Conservation (phyloP, 2,329 filamentous ascomycete genomes). For the Trichophaea hybrida region DNA sequence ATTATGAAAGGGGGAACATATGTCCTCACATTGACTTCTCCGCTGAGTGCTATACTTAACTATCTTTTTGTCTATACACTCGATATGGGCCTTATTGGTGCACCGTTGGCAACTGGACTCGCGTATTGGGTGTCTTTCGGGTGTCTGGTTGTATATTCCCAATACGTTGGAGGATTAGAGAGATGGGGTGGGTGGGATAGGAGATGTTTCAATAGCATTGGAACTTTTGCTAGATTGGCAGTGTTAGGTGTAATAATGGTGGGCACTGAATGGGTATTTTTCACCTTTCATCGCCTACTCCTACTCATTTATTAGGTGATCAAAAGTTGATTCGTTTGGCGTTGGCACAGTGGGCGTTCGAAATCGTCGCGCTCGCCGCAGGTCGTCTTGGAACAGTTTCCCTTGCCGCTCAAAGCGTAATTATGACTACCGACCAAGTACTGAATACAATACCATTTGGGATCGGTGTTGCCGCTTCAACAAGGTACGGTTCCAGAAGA, state of each 20-base stretch:
- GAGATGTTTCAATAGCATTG: conserved; percentile 50
- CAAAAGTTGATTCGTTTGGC: background rate
- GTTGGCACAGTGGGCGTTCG: conserved; percentile 59
- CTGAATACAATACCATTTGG: conserved; percentile 66
- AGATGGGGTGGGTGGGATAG: conserved; percentile 66
- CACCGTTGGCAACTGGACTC: conserved; percentile 67
- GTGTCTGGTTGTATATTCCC: conserved; percentile 57
- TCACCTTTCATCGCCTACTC: background rate
- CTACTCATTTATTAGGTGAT: background rate
- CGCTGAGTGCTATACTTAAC: conserved; percentile 66
- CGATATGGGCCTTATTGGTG: conserved; percentile 58
- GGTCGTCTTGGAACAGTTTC: conserved; percentile 65
- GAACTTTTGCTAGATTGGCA: conserved; percentile 59
- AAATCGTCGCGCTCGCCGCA: conserved; percentile 72
- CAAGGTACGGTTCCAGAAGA: conserved; percentile 30
- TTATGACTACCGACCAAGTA: conserved; percentile 71
- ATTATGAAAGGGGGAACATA: conserved; percentile 73
- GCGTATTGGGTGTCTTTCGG: conserved; percentile 76
- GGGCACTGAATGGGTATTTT: conserved; percentile 55
- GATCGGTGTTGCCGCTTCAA: conserved; percentile 64
- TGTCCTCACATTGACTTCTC: conserved; percentile 67
- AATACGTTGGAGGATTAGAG: conserved; percentile 53
- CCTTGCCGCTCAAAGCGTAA: conserved; percentile 69
- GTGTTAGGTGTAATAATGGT: conserved; percentile 67
- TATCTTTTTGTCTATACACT: conserved; percentile 64